phyloP scores from a whole-genome alignment of 108 stramenopile species.

The Chaetoceros tenuissimus region DNA sequence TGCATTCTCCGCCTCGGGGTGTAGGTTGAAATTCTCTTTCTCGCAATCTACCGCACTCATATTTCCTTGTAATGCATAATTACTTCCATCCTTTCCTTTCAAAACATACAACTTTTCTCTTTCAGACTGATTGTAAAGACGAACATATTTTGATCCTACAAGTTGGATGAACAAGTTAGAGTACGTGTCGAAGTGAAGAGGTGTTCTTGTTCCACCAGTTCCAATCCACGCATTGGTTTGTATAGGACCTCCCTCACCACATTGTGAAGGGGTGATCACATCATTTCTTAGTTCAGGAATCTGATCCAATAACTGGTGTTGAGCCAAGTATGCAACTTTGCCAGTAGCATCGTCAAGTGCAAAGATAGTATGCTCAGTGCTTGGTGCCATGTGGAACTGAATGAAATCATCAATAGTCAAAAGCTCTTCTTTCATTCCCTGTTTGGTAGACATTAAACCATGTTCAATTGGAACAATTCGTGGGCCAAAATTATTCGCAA shows the following conservation, averaged over 20 bases:
- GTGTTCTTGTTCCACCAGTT: constrained; percentile 58
- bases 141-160: constrained; percentile 77
- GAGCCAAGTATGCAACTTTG: constrained; percentile 41
- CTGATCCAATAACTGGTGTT: constrained; percentile 55
- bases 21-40: constrained; percentile 31
- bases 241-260: constrained; percentile 15
- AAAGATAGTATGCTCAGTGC: constrained; percentile 17
- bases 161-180: constrained; percentile 74
- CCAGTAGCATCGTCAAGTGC: constrained; percentile 19
- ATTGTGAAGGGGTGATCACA: constrained; percentile 22
- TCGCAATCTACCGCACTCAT: constrained; percentile 61
- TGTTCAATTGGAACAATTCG: constrained; percentile 51
- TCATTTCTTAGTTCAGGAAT: constrained; percentile 26
- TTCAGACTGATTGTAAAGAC: constrained; percentile 34
- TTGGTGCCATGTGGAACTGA: constrained; percentile 14
- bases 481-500: constrained; percentile 27
- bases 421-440: constrained; percentile 33
- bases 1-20: constrained; percentile 27
- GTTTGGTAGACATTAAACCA: constrained; percentile 25
- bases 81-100: constrained; percentile 2
- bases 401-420: constrained; percentile 33
- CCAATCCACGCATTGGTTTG: constrained; percentile 55
- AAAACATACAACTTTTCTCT: constrained; percentile 40
- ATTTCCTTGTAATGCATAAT: constrained; percentile 41
- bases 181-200: constrained; percentile 67